Percentiles rank a stretch among this genome's conserved stretches.
These are phyloP conservation scores for Corylus americana DNA, from an alignment of 306 rosid genomes.

Conservation along the genomic window DNA sequence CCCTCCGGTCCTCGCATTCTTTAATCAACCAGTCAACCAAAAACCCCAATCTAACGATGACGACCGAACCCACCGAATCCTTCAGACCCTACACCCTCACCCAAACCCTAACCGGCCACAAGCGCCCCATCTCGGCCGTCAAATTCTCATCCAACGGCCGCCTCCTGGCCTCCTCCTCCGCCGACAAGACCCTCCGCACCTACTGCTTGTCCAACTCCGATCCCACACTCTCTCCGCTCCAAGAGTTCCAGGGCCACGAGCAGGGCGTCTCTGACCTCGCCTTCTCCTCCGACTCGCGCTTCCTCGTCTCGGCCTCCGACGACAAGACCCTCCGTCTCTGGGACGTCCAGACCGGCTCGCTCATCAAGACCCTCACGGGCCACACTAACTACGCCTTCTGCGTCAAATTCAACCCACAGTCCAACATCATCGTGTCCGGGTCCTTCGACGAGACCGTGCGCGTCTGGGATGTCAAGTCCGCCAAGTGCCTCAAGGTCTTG, in stretches of 20 bases:
- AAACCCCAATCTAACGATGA: constrained; percentile 10
- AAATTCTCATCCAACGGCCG: constrained; percentile 89
- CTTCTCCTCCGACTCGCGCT: constrained; percentile 85
- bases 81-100: constrained; percentile 58
- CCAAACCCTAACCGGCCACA: constrained; percentile 75
- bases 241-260: constrained; percentile 73
- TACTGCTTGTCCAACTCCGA: constrained; percentile 50
- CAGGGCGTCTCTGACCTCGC: constrained; percentile 94
- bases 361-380: constrained; percentile 73
- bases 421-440: constrained; percentile 86
- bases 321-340: constrained; percentile 90
- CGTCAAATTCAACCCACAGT: constrained; percentile 88
- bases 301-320: constrained; percentile 89
- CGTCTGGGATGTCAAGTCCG: constrained; percentile 89
- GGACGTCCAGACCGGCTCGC: constrained; percentile 80
- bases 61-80: constrained; percentile 41
- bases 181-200: constrained; percentile 89
- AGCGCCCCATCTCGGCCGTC: constrained; percentile 73
- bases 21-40: neutral
- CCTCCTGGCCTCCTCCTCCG: constrained; percentile 87
- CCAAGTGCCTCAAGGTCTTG: constrained; percentile 80
- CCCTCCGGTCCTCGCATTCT: neutral
- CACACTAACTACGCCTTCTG: constrained; percentile 94
- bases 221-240: constrained; percentile 57
- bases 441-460: constrained; percentile 97